A percentile compares a stretch with the other conserved stretches of the same genome.
Evolutionary conservation across 2,329 filamentous ascomycete species (phyloP).

Genomic region (Clarireedia sp.): DNA sequence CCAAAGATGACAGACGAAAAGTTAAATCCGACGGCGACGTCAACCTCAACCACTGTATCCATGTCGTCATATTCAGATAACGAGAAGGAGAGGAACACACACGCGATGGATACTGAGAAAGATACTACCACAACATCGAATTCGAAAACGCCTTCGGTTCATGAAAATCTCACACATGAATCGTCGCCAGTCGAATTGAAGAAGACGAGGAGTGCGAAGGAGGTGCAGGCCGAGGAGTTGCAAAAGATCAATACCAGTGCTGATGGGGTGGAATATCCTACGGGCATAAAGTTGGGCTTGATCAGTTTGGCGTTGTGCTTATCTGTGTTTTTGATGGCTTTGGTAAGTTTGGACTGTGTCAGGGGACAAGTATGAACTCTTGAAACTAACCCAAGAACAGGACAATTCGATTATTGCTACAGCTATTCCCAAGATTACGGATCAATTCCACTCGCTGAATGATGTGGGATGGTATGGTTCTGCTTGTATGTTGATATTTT

Average conservation of each 20-base stretch:
- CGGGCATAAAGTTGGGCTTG: conserved; percentile 22
- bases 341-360: no score
- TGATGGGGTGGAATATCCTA: conserved; percentile 26
- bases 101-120: no score
- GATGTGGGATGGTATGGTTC: conserved; percentile 50
- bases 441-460: conserved; percentile 41
- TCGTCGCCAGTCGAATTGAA: neutral
- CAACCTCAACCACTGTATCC: neutral
- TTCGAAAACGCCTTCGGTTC: neutral
- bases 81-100: no score
- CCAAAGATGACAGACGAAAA: neutral
- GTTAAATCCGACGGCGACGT: neutral
- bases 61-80: no score
- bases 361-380: no score
- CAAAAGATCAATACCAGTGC: conserved; percentile 23
- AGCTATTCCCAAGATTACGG: conserved; percentile 48
- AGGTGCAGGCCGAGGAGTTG: conserved; percentile 15
- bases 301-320: conserved; percentile 26
- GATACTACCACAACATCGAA: neutral
- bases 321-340: conserved; percentile 25
- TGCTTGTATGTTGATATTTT: conserved; percentile 38
- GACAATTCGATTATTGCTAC: conserved; percentile 32
- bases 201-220: conserved; percentile 10
- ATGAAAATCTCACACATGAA: neutral
- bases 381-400: neutral